Evolutionary conservation across 169 alveolate species (phyloP).

Genomic region (Cryptosporidium ubiquitum): DNA sequence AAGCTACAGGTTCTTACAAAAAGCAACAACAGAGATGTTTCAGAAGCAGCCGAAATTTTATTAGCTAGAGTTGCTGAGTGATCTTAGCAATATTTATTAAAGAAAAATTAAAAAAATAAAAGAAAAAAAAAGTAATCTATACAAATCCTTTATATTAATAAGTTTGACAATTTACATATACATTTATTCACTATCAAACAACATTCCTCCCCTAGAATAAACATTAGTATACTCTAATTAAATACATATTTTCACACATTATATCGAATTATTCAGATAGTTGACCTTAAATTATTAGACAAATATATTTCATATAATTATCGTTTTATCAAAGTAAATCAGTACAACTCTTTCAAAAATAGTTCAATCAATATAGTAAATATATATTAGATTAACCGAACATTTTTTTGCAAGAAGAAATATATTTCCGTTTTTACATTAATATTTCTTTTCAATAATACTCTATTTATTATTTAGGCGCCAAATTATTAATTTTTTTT

Average conservation of each 20-base stretch:
- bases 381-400: neutral
- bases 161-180: neutral
- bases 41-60: slow-evolving; percentile 84
- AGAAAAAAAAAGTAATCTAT: neutral
- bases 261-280: neutral
- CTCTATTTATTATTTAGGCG: neutral
- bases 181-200: neutral
- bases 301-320: too few relatives aligned
- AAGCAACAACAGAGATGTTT: slow-evolving; percentile 82
- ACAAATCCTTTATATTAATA: neutral
- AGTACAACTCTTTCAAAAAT: neutral
- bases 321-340: neutral
- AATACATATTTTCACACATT: neutral
- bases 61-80: slow-evolving; percentile 82
- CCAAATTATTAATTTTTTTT: neutral
- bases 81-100: neutral
- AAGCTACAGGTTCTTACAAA: slow-evolving; percentile 79
- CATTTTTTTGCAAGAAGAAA: neutral
- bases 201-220: neutral
- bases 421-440: neutral
- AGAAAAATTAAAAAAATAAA: neutral
- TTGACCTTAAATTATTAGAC: neutral
- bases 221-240: neutral
- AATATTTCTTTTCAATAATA: neutral
- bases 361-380: neutral